A percentile compares a stretch with the other conserved stretches of the same genome.
Evolutionary conservation across 352 stramenopile genomes (phyloP).

Genomic region (Aphanomyces euteiches): DNA sequence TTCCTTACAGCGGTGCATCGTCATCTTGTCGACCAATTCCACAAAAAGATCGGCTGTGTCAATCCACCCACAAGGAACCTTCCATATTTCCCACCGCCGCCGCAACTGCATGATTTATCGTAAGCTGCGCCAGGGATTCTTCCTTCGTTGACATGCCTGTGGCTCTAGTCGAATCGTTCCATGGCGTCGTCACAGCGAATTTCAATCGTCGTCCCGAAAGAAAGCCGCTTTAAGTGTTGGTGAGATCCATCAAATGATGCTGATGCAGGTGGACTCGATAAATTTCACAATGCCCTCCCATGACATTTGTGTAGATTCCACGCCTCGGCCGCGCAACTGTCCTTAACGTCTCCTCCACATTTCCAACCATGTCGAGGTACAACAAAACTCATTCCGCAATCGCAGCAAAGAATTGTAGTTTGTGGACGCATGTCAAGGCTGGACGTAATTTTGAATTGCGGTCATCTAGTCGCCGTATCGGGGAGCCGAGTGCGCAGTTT

Average conservation of each 20-base stretch:
- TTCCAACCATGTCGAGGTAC: constrained; percentile 17
- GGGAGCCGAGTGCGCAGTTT: neutral
- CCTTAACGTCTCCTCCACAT: neutral
- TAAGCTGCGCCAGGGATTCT: neutral
- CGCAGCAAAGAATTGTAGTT: neutral
- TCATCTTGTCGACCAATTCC: constrained; percentile 58
- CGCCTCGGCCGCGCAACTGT: constrained; percentile 4
- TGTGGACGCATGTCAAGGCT: constrained; percentile 4
- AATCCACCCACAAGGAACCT: constrained; percentile 37
- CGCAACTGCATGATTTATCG: neutral
- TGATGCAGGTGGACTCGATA: constrained; percentile 50
- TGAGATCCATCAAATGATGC: constrained; percentile 81
- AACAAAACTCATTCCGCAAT: neutral
- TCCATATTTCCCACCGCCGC: neutral
- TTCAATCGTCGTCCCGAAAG: constrained; percentile 76
- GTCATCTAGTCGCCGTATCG: neutral
- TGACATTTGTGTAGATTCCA: neutral
- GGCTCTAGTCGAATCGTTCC: constrained; percentile 15
- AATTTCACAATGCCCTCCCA: neutral
- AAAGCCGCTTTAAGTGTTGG: constrained; percentile 62
- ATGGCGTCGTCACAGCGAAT: constrained; percentile 41
- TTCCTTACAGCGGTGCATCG: constrained; percentile 67
- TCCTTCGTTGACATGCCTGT: neutral
- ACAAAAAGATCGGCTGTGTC: constrained; percentile 33
- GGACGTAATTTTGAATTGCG: neutral